phyloP scores from a whole-genome alignment of 805 yeast species.

The Saturnispora quitensis region DNA sequence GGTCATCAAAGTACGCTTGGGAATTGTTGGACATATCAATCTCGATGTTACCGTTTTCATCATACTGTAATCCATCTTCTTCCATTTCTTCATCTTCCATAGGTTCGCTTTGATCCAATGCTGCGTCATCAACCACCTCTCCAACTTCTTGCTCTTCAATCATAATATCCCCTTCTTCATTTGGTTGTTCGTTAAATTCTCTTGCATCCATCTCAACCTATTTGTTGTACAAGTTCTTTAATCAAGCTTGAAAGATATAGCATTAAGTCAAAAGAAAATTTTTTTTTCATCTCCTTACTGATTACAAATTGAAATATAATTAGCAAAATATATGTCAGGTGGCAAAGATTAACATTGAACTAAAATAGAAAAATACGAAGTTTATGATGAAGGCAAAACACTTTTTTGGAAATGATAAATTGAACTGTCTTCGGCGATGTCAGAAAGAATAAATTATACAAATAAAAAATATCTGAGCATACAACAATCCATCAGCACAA shows the following conservation, averaged over 20 bases:
- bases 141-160: slow-evolving; percentile 25
- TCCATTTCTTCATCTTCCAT: slow-evolving; percentile 24
- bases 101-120: slow-evolving; percentile 32
- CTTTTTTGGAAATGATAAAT: too few species aligned
- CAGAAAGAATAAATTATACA: too few species aligned
- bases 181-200: slow-evolving; percentile 4
- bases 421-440: too few species aligned
- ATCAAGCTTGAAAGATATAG: background rate
- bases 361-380: too few species aligned
- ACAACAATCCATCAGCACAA: too few species aligned
- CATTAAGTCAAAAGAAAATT: background rate
- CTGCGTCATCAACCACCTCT: slow-evolving; percentile 26
- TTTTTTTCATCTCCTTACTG: background rate
- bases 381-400: too few species aligned
- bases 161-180: slow-evolving; percentile 21
- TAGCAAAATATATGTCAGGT: background rate
- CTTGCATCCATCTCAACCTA: background rate
- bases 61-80: slow-evolving; percentile 14
- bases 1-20: slow-evolving; percentile 80
- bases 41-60: slow-evolving; percentile 50
- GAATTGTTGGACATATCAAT: slow-evolving; percentile 89
- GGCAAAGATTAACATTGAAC: background rate
- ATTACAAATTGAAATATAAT: background rate
- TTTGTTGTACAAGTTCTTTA: background rate
- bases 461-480: too few species aligned